These are phyloP conservation scores for Phytophthora cactorum DNA, from an alignment of 352 stramenopile genomes.

Conservation along the genomic window DNA sequence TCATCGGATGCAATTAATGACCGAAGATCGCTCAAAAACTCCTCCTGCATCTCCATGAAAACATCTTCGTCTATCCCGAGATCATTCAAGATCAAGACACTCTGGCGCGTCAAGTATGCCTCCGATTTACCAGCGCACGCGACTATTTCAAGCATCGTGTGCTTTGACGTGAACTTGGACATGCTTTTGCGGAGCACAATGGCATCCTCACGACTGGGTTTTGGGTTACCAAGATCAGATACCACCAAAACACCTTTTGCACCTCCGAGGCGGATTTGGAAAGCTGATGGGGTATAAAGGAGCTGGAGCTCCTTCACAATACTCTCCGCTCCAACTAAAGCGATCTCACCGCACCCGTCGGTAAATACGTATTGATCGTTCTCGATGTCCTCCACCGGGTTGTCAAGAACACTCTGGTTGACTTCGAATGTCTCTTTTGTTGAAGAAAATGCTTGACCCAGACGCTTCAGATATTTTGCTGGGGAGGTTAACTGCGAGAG, in stretches of 20 bases:
- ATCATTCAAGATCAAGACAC: constrained; percentile 72
- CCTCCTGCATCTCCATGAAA: constrained; percentile 77
- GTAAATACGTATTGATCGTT: constrained; percentile 64
- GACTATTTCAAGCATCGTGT: constrained; percentile 78
- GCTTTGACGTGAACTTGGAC: constrained; percentile 68
- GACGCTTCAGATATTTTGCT: constrained; percentile 79
- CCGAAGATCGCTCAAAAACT: constrained; percentile 63
- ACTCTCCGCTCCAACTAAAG: constrained; percentile 31
- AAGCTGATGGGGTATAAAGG: constrained; percentile 54
- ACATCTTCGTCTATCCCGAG: constrained; percentile 63
- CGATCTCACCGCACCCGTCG: constrained; percentile 79
- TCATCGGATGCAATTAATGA: constrained; percentile 59
- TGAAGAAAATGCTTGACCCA: constrained; percentile 79
- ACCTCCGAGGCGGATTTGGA: constrained; percentile 77
- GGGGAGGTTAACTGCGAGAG: constrained; percentile 55
- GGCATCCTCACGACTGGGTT: constrained; percentile 24
- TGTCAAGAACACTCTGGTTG: constrained; percentile 46
- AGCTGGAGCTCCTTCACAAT: constrained; percentile 54
- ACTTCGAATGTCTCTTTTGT: constrained; percentile 62
- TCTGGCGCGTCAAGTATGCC: constrained; percentile 79
- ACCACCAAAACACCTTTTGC: constrained; percentile 82
- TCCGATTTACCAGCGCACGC: constrained; percentile 55
- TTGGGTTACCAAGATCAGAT: constrained; percentile 40
- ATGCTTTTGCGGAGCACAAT: constrained; percentile 70
- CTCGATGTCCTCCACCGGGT: constrained; percentile 54